These are phyloP conservation scores for Vitis riparia DNA, from an alignment of 164 flowering plant genomes.

Conservation along the genomic window DNA sequence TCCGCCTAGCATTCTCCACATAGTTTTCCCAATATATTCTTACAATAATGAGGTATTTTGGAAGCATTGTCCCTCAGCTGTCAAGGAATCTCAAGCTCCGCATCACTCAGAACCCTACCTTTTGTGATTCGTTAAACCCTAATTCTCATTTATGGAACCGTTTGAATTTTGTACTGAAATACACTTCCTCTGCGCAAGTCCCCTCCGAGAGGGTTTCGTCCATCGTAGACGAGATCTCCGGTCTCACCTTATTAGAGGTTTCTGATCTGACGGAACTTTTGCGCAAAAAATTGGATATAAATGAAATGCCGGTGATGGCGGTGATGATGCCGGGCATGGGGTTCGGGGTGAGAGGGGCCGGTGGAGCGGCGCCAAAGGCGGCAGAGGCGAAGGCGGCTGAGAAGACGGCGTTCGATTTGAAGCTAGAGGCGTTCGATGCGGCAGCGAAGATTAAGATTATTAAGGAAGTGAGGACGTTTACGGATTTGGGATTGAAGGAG, in stretches of 20 bases:
- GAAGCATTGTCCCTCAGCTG: conserved; percentile 11
- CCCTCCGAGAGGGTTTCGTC: conserved; percentile 47
- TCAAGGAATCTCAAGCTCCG: neutral
- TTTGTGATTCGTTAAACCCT: neutral
- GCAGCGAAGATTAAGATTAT: conserved; percentile 84
- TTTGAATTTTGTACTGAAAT: neutral
- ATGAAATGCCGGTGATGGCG: conserved; percentile 76
- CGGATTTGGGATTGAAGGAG: conserved; percentile 71
- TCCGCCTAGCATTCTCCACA: too few relatives aligned
- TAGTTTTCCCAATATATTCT: too few relatives aligned
- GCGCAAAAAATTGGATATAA: conserved; percentile 52
- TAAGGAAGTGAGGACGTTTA: conserved; percentile 85
- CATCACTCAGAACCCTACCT: conserved; percentile 4
- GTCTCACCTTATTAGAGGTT: conserved; percentile 66
- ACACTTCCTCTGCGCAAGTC: neutral
- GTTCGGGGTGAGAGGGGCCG: conserved; percentile 35
- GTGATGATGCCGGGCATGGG: conserved; percentile 91
- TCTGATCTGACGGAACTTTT: conserved; percentile 69
- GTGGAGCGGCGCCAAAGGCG: conserved; percentile 37
- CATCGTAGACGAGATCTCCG: conserved; percentile 70
- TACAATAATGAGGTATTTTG: conserved; percentile 23
- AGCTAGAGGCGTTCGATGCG: conserved; percentile 79
- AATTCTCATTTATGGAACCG: conserved; percentile 3
- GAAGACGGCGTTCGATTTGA: conserved; percentile 86
- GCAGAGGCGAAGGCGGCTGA: conserved; percentile 61